Evolutionary conservation across 768 basidiomycete species (phyloP).

Genomic region (Phaeotremella skinneri): DNA sequence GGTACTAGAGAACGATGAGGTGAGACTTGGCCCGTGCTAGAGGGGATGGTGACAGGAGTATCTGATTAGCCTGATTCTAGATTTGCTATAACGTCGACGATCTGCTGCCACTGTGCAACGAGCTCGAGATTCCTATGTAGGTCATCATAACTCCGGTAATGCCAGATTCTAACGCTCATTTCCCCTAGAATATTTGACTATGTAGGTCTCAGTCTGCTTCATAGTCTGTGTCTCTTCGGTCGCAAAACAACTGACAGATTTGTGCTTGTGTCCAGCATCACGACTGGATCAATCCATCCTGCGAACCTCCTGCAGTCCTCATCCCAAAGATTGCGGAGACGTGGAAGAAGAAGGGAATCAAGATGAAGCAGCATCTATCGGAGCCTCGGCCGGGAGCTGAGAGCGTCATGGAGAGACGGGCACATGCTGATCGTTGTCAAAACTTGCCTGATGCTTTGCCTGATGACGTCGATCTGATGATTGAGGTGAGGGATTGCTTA

Average conservation of each 20-base stretch:
- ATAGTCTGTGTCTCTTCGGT: not conserved
- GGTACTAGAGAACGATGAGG: slow-evolving; percentile 94
- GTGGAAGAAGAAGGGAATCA: slow-evolving; percentile 72
- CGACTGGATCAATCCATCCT: slow-evolving; percentile 61
- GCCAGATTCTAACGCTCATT: slow-evolving; percentile 10
- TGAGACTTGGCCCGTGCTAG: slow-evolving; percentile 43
- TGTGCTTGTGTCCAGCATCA: slow-evolving; percentile 65
- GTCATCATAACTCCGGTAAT: slow-evolving; percentile 42
- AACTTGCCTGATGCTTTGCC: slow-evolving; percentile 61
- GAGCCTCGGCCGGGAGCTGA: slow-evolving; percentile 83
- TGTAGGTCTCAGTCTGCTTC: slow-evolving; percentile 14
- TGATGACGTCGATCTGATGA: slow-evolving; percentile 68
- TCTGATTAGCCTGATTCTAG: slow-evolving; percentile 49
- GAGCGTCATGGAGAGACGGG: slow-evolving; percentile 77
- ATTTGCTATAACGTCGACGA: slow-evolving; percentile 89
- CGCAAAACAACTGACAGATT: slow-evolving; percentile 51
- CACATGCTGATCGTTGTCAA: slow-evolving; percentile 80
- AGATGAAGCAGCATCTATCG: slow-evolving; percentile 87
- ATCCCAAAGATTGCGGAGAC: slow-evolving; percentile 71
- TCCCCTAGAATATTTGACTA: slow-evolving; percentile 45
- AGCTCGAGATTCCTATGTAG: slow-evolving; percentile 68
- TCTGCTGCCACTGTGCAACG: slow-evolving; percentile 78
- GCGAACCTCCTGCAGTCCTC: slow-evolving; percentile 61
- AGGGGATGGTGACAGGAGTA: not conserved
- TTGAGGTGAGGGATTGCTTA: slow-evolving; percentile 57